These are phyloP conservation scores for Trichocladium antarcticum DNA, from an alignment of 495 filamentous ascomycete species.

Conservation along the genomic window DNA sequence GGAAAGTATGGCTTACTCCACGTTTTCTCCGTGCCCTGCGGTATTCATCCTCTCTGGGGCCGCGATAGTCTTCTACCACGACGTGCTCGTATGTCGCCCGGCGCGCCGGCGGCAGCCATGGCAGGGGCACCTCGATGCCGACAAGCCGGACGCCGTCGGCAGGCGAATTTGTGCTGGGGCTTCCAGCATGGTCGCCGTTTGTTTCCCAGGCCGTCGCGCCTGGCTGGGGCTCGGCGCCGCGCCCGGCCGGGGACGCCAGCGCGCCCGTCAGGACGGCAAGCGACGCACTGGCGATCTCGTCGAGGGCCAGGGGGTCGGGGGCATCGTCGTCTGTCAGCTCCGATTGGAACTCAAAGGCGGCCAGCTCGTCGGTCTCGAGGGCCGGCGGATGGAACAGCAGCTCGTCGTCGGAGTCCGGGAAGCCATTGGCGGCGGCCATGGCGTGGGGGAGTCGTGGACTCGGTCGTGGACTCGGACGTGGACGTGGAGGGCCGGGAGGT, in stretches of 20 bases:
- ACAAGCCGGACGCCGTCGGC: neutral
- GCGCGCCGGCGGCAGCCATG: conserved; percentile 8
- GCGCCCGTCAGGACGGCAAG: neutral
- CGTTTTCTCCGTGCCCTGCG: conserved; percentile 4
- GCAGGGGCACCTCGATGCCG: conserved; percentile 19
- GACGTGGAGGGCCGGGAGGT: too few species aligned
- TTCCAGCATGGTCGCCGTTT: neutral
- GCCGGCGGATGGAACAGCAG: conserved; percentile 1
- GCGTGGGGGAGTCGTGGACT: too few species aligned
- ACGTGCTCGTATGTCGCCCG: conserved; percentile 12
- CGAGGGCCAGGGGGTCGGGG: conserved; percentile 3
- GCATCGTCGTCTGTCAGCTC: conserved; percentile 19
- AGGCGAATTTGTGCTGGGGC: neutral
- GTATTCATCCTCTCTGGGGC: neutral
- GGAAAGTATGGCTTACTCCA: conserved; percentile 14
- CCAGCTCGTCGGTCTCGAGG: conserved; percentile 3
- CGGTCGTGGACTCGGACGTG: too few species aligned
- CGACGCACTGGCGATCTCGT: conserved; percentile 6
- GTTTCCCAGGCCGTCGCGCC: neutral
- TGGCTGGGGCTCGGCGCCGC: neutral
- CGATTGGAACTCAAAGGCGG: conserved; percentile 16
- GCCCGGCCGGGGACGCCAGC: neutral
- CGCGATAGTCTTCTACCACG: conserved; percentile 11
- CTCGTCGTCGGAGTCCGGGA: conserved; percentile 17
- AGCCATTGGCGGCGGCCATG: conserved; percentile 9